Base-by-base conservation (phyloP, 176 grass and related monocot species). In the sorghum (Sorghum bicolor) region DNA sequence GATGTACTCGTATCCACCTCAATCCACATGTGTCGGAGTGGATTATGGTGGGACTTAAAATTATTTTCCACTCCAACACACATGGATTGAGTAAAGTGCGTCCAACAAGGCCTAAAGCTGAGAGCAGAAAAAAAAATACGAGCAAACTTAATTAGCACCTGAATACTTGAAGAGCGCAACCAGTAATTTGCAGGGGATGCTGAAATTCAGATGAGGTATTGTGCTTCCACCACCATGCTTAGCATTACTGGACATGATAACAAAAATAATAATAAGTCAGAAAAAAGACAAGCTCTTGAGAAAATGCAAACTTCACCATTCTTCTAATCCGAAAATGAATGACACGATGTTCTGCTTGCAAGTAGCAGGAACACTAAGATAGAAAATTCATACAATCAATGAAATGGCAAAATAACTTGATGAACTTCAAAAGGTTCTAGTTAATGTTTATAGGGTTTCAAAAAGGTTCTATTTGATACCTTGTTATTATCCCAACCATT, bases 191-290 rank as follows among this genome's bases (percentile, higher is more conserved):
- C 89, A 93, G 16, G 96, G 96, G 38, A 98, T 95, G 85, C 96
- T 91, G 81, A 95, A 98, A 84, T 98, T 98, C 83, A 98, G 80
- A 55, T 90, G 84, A 30, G 96, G 96, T 90, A 98, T 93, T 87
- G 87, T 98, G 76, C 79, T 95, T 85, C 96, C 89, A 53, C 82
- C 89, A 65, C 92, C 91, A 90, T 98, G 96, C 82, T 89, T 98
- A 44, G 96, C 96, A 80, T 98, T 98, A 85, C 96, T 98, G 89
- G 34, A 93, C 64, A 81, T 64, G 32, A 5, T 24, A 77, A 80
- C 8, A 78, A 44, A 69, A 55, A 74, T 39, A 39, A 39, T 39
- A 88, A 77, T 52, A 40, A 86, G 60, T 17, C 10, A 22, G 43
- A 5, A 22, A 58, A 36, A 22, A 57, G 50, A 57, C 1, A 16